Evolutionary conservation across 257 asterid species (phyloP), one percentile per base, ranked within the genome.

Genomic region (Nicotiana otophora): DNA sequence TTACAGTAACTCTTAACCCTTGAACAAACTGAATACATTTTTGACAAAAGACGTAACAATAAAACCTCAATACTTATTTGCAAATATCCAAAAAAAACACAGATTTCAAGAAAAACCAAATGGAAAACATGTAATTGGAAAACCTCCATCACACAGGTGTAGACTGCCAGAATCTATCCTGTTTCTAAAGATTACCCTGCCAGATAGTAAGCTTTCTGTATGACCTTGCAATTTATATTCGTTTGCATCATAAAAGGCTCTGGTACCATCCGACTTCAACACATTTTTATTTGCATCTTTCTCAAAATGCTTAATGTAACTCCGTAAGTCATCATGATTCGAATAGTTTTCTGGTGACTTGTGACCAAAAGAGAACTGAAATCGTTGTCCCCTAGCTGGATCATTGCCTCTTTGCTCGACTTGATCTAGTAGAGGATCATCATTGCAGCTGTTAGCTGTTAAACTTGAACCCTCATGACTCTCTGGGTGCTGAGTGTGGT

Each of bases 81-180:
- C 51, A 14, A 31, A 16, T 33, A 39, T 3, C 5, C 10, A 3
- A 33, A 16, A 51, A 23, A 46, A 23, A 2, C 63, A 17, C 17
- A 16, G 14, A 15, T 48, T 4, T 75, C 80, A 75, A 51, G 84
- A 69, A 15, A 86, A 85, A 67, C 91, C 85, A 74, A 91, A 92
- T 67, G 91, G 88, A 77, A 89, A 87, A 88, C 83, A 85, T 2
- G 92, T 78, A 20, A 83, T 62, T 15, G 92, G 90, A 60, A 76
- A 2, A 65, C 87, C 83, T 16, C 94, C 92, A 33, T 90, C 86
- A 57, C 98, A 94, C 82, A 94, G 72, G 46, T 86, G 91, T 81
- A 94, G 83, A 65, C 92, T 87, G 12, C 97, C 98, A 14, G 93
- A 91, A 61, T 90, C 91, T 33, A 91, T 86, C 84, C 92, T 86